Base-by-base conservation (phyloP, 805 yeast species). In the Torulaspora delbrueckii region DNA sequence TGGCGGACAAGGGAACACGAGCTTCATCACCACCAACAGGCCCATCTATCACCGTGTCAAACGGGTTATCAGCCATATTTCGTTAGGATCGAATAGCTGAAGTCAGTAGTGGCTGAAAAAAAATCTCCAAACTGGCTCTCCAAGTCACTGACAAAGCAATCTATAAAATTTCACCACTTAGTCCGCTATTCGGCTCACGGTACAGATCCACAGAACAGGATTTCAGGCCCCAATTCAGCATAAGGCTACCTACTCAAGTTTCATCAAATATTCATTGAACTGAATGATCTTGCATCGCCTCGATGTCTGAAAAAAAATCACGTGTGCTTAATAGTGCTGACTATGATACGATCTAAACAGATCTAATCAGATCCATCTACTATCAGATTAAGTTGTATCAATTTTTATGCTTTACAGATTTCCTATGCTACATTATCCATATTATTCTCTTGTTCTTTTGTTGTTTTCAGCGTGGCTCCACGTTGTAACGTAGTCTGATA, bases 401-500 rank as follows among this genome's bases (percentile, higher is more conserved):
- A 31, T 16, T 16, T 31, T 31, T 14, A 31, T 31, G 34, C 34
- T 31, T 16, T 13, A 16, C 19, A 31, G 22, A 13, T 14, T 14
- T 13, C 19, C 35, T 39, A 27, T 34, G 37, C 31, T 37, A 14
- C 25, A 16, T 18, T n/a, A 13, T 27, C 24, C 8, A 13, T 40
- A 5, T 5, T 32, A 32, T n/a, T 19, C 8, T 18, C 23, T 9
- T 14, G 32, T 4, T 30, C 18, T 16, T 14, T 19, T 26, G 30
- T 25, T 16, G n/a, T 8, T 16, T 26, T 47, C 37, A 48, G 41
- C 48, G 49, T 22, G 89, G 96, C 43, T 76, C 82, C 42, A 90
- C 95, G 59, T 86, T 86, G 71, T 87, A 91, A 53, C 84, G 81
- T 84, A 93, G 76, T 68, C 86, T 82, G 56, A 93, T 89, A 70